These are phyloP conservation scores for Diaporthe amygdali DNA, from an alignment of 2,329 filamentous ascomycete species.

Conservation along the genomic window DNA sequence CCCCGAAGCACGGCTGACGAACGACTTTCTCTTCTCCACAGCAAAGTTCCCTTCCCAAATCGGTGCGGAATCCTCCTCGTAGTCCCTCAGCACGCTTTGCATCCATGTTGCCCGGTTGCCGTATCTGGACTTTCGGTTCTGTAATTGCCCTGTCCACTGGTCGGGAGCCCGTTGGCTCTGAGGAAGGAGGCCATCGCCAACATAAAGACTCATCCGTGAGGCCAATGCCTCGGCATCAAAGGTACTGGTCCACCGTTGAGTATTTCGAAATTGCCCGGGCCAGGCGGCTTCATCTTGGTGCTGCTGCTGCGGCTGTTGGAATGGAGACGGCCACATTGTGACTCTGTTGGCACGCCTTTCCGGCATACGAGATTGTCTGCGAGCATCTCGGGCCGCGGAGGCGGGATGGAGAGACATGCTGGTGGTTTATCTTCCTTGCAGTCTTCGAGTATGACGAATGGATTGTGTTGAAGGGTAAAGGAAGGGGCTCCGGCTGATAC, in stretches of 20 bases:
- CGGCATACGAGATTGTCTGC: not conserved
- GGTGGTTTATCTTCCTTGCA: not conserved
- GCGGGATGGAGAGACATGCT: conserved; percentile 25
- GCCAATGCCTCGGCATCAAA: conserved; percentile 30
- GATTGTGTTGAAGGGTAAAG: not conserved
- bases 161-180: conserved; percentile 14
- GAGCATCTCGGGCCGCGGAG: not conserved
- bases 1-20: conserved; percentile 19
- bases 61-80: conserved; percentile 18
- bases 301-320: conserved; percentile 17
- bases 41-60: conserved; percentile 29
- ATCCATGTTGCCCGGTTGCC: conserved; percentile 26
- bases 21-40: conserved; percentile 28
- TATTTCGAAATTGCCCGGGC: conserved; percentile 18
- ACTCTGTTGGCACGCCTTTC: conserved; percentile 23
- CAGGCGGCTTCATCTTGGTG: conserved; percentile 13
- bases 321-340: conserved; percentile 28
- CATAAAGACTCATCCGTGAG: conserved; percentile 28
- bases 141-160: conserved; percentile 25
- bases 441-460: not conserved
- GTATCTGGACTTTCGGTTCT: not conserved
- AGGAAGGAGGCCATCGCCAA: conserved; percentile 28
- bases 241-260: conserved; percentile 28
- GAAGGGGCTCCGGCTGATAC: not conserved
- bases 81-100: conserved; percentile 8